Evolutionary conservation across 352 stramenopile genomes (phyloP).

Genomic region (Peronosclerospora sorghi): DNA sequence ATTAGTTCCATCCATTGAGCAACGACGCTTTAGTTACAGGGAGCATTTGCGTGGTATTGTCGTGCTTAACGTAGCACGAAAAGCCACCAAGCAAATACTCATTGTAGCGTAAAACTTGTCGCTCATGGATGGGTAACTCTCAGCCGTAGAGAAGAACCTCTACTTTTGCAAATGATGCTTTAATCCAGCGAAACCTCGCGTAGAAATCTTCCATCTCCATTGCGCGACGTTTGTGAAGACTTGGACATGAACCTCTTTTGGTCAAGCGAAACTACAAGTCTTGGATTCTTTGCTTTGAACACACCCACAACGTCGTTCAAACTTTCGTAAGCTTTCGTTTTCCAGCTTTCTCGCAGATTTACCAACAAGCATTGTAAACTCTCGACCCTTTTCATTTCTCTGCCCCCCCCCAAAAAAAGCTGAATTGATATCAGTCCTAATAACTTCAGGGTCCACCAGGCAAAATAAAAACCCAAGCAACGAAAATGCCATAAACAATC

Average conservation of each 20-base stretch:
- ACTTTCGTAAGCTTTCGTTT: slow-evolving; percentile 31
- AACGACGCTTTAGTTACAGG: too few relatives aligned
- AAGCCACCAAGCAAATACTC: neutral
- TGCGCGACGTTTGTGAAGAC: slow-evolving; percentile 47
- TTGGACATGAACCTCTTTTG: slow-evolving; percentile 45
- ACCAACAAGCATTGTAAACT: slow-evolving; percentile 80
- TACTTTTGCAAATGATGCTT: slow-evolving; percentile 58
- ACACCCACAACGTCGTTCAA: slow-evolving; percentile 32
- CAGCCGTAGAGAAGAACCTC: slow-evolving; percentile 59
- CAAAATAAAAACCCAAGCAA: slow-evolving; percentile 59
- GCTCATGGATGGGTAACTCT: slow-evolving; percentile 31
- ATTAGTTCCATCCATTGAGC: slow-evolving; percentile 30
- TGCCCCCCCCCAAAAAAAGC: slow-evolving; percentile 62
- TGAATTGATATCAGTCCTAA: slow-evolving; percentile 58
- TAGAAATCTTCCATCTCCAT: slow-evolving; percentile 85
- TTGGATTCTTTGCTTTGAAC: slow-evolving; percentile 50
- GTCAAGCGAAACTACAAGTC: slow-evolving; percentile 57
- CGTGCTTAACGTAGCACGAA: neutral
- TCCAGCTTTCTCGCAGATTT: slow-evolving; percentile 70
- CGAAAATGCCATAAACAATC: slow-evolving; percentile 41
- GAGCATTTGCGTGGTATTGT: too few relatives aligned
- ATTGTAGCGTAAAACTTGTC: slow-evolving; percentile 36
- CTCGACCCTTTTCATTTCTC: slow-evolving; percentile 55
- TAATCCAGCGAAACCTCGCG: slow-evolving; percentile 42
- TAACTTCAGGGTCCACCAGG: slow-evolving; percentile 44